A percentile compares a stretch with the other conserved stretches of the same genome.
These are phyloP conservation scores for Xylariaceae sp. DNA, from an alignment of 2,329 filamentous ascomycete genomes.

Conservation along the genomic window DNA sequence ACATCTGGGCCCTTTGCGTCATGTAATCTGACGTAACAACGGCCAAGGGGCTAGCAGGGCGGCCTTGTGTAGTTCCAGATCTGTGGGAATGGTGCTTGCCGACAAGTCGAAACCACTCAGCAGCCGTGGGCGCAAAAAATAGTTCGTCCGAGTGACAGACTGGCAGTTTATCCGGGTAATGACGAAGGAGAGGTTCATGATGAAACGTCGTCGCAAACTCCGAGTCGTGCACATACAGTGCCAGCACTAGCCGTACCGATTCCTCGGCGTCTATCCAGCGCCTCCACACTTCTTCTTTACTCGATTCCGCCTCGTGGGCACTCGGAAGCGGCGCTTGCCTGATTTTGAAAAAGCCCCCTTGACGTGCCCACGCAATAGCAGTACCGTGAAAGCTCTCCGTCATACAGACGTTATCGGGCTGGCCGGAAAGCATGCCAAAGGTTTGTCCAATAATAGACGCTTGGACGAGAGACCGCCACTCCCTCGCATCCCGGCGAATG, in stretches of 20 bases:
- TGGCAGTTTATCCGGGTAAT: conserved; percentile 8
- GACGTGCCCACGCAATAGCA: conserved; percentile 14
- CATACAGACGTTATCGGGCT: conserved; percentile 16
- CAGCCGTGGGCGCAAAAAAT: conserved; percentile 12
- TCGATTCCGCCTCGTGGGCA: conserved; percentile 3
- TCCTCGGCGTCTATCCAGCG: conserved; percentile 14
- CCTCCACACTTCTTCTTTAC: conserved; percentile 12
- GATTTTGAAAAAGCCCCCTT: conserved; percentile 15
- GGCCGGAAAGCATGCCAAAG: conserved; percentile 14
- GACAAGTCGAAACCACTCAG: conserved; percentile 11
- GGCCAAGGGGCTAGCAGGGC: background rate
- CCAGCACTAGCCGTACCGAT: conserved; percentile 13
- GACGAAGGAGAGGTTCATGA: conserved; percentile 12
- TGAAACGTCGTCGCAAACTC: conserved; percentile 16
- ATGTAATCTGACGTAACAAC: background rate
- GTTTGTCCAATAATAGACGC: conserved; percentile 15
- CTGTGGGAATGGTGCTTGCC: conserved; percentile 1
- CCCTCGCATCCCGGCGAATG: conserved; percentile 13
- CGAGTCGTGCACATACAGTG: conserved; percentile 14
- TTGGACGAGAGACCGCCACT: conserved; percentile 15
- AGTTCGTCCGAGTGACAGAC: conserved; percentile 12
- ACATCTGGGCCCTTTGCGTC: conserved; percentile 12
- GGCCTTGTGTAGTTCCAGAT: background rate
- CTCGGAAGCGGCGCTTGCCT: conserved; percentile 10
- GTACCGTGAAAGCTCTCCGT: conserved; percentile 16